A percentile compares a stretch with the other conserved stretches of the same genome.
These are phyloP conservation scores for Dovyalis caffra DNA, from an alignment of 345 rosid species.

Conservation along the genomic window DNA sequence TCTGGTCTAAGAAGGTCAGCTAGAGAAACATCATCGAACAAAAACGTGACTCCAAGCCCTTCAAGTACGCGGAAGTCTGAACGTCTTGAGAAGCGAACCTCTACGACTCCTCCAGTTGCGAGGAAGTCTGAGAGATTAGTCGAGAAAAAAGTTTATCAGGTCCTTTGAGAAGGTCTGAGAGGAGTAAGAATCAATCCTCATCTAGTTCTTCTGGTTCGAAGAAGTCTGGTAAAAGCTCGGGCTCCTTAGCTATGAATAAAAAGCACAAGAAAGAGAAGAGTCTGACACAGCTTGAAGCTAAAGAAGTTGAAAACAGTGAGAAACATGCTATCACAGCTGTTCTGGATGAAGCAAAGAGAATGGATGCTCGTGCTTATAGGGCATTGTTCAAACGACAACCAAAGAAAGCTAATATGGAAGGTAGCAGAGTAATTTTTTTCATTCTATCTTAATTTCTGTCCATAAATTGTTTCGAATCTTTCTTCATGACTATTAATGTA, in stretches of 20 bases:
- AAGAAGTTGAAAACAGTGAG: conserved; percentile 25
- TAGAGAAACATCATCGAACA: conserved; percentile 39
- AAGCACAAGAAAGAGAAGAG: conserved; percentile 36
- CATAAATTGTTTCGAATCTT: neutral
- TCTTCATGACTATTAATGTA: neutral
- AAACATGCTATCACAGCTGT: conserved; percentile 4
- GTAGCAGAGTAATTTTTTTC: neutral
- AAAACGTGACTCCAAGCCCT: conserved; percentile 17
- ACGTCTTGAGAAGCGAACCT: conserved; percentile 46
- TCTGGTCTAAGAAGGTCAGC: conserved; percentile 52
- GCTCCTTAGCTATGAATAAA: conserved; percentile 25
- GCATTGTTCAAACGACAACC: conserved; percentile 35
- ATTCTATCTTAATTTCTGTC: neutral
- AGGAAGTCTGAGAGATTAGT: conserved; percentile 32
- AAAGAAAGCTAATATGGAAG: conserved; percentile 28
- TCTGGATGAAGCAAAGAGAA: conserved; percentile 15
- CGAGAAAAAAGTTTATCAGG: conserved; percentile 35
- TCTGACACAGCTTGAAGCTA: conserved; percentile 35
- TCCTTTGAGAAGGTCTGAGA: conserved; percentile 56
- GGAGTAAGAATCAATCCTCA: conserved; percentile 44
- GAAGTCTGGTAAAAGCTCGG: conserved; percentile 30
- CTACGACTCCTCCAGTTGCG: conserved; percentile 33
- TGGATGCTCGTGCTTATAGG: conserved; percentile 44
- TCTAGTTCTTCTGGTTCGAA: conserved; percentile 33
- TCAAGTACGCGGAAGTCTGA: conserved; percentile 48